Percentiles rank a stretch among this genome's conserved stretches.
Conservation (phyloP, 2,329 filamentous ascomycete genomes). For the Diaporthe eres region DNA sequence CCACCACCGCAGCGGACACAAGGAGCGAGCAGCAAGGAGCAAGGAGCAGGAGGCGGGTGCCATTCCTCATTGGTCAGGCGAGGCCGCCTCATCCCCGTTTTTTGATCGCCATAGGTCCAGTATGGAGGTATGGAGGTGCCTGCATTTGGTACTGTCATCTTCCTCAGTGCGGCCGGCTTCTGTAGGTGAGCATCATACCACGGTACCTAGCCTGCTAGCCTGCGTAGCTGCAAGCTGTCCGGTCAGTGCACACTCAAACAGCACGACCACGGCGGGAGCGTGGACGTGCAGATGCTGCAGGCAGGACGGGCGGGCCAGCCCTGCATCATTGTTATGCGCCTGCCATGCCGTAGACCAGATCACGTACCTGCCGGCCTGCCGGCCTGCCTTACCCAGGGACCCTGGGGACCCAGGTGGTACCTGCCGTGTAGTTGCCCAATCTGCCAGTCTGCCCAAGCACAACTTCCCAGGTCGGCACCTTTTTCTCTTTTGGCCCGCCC, state of each 20-base stretch:
- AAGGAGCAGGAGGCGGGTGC: neutral
- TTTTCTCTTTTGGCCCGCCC: slow-evolving; percentile 21
- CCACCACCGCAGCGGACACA: neutral
- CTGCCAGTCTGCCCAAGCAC: slow-evolving; percentile 16
- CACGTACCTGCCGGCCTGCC: slow-evolving; percentile 7
- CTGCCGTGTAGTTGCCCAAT: slow-evolving; percentile 5
- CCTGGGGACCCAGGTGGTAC: slow-evolving; percentile 6
- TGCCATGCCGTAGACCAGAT: neutral
- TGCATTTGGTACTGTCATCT: slow-evolving; percentile 15
- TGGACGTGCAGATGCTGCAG: slow-evolving; percentile 20
- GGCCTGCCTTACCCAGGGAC: neutral
- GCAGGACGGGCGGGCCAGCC: slow-evolving; percentile 13
- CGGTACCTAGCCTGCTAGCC: neutral
- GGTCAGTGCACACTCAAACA: neutral
- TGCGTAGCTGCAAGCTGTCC: neutral
- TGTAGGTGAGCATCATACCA: neutral
- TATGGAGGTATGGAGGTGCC: neutral
- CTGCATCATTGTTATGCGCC: slow-evolving; percentile 31
- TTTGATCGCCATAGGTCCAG: slow-evolving; percentile 6
- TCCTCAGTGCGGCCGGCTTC: slow-evolving; percentile 13
- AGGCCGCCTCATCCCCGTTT: slow-evolving; percentile 22
- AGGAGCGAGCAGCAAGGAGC: slow-evolving; percentile 9
- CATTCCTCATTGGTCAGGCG: slow-evolving; percentile 10
- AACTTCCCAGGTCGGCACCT: slow-evolving; percentile 18
- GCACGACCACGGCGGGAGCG: neutral